These are phyloP conservation scores for Lipomyces anomalus DNA, from an alignment of 805 yeast genomes.

Conservation along the genomic window DNA sequence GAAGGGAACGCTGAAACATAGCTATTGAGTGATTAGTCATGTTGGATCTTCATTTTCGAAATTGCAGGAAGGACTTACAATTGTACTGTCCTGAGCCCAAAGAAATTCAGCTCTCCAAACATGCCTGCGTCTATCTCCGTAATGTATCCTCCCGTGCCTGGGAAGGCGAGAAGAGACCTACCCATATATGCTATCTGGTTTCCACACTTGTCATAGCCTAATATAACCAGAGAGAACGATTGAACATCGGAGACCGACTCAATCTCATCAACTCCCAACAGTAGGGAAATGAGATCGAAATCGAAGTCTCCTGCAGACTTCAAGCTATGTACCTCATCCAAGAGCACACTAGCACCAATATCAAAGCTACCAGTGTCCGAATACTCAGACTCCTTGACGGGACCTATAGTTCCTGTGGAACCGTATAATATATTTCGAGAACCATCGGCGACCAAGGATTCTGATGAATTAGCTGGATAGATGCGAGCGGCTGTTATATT, in stretches of 20 bases:
- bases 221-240: not conserved
- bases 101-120: not conserved
- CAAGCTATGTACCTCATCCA: constrained; percentile 3
- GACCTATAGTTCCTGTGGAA: constrained; percentile 1
- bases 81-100: constrained; percentile 2
- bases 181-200: constrained; percentile 1
- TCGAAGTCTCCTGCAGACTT: not conserved
- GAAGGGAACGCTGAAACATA: not conserved
- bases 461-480: constrained; percentile 1
- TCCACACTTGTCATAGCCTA: constrained; percentile 2
- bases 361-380: not conserved
- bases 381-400: not conserved
- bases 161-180: not conserved
- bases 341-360: not conserved
- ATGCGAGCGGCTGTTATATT: not conserved
- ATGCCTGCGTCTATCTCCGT: not conserved
- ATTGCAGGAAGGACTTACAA: not conserved
- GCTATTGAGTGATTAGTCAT: too few relatives aligned
- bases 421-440: constrained; percentile 1
- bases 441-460: constrained; percentile 1
- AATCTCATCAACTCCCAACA: too few relatives aligned
- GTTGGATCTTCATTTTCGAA: too few relatives aligned
- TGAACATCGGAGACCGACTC: too few relatives aligned
- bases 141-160: constrained; percentile 1
- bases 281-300: not conserved